Evolutionary conservation across 768 basidiomycete genomes (phyloP), one percentile per base, ranked within the genome.

Genomic region (Terana coerulea): DNA sequence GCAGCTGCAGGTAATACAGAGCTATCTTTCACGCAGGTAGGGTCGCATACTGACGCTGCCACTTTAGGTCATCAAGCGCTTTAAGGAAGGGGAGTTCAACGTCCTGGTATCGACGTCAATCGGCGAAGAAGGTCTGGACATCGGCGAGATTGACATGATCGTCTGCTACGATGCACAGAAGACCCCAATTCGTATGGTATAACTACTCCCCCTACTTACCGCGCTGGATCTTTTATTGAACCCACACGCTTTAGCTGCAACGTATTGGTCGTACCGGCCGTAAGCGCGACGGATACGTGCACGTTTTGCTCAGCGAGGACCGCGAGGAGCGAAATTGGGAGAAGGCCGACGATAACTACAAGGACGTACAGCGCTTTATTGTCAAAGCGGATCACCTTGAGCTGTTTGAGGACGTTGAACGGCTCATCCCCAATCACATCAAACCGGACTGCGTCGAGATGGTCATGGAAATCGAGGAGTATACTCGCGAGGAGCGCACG

Each of bases 111-210:
- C 95, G 1, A 98, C 97, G 4, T 95, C 89, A 3, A 92, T 99
- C 49, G 97, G 97, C 19, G 97, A 99, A 69, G 97, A 99, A 68
- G 97, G 97, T 51, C 75, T 99, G 15, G 97, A 99, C 66, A 99
- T 99, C 49, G 97, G 97, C 28, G 95, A 97, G 65, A 86, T 99
- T 14, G 97, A 99, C 65, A 75, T 94, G 63, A 95, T 98, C 50
- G 74, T 98, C 42, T 98, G 95, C 62, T 99, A 98, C 66, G 97
- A 99, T 59, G 86, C 94, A 22, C 91, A 95, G 61, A 97, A 95
- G 72, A 91, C 91, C 0, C 88, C 95, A 1, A 94, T 98, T 55
- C 91, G 95, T 51, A 93, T 97, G 88, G 95, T 95, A 66, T 46
- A 83, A 56, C 21, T 30, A 26, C 14, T 36, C 25, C 36, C 8